Conservation (phyloP, 75 land plant genomes). For the Gnetum montanum region DNA sequence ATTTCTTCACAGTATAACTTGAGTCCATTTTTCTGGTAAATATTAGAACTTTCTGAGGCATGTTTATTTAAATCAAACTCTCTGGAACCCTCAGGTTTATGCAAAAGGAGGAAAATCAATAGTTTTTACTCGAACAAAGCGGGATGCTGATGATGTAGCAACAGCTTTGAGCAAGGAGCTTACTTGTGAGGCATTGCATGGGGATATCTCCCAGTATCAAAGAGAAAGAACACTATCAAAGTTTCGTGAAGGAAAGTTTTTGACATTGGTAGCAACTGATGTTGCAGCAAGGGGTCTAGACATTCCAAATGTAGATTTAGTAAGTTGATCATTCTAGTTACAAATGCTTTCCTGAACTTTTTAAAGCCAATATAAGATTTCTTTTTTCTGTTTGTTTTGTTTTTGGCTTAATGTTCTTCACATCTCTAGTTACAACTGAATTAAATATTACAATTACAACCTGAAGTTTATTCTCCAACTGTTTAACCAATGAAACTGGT, state of each 20-base stretch:
- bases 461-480: no score
- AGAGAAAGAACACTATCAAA: conserved; percentile 78
- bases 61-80: no score
- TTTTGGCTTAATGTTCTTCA: conserved; percentile 1
- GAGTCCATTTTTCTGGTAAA: not conserved
- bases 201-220: conserved; percentile 83
- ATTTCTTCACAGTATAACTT: not conserved
- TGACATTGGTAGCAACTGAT: conserved; percentile 91
- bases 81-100: no score
- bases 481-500: no score
- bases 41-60: no score
- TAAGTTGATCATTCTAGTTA: no score
- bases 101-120: conserved; percentile 93
- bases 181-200: conserved; percentile 83
- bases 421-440: no score
- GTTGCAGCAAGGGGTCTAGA: conserved; percentile 92
- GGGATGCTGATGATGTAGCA: conserved; percentile 93
- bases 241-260: conserved; percentile 78
- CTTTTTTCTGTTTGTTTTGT: conserved; percentile 1
- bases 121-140: conserved; percentile 83
- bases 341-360: not conserved
- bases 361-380: not conserved
- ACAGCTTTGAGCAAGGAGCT: conserved; percentile 43
- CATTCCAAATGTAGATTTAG: conserved; percentile 86
- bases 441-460: no score